A percentile compares a stretch with the other conserved stretches of the same genome.
These are phyloP conservation scores for Populus hybrid DNA, from an alignment of 441 rosid species.

Conservation along the genomic window DNA sequence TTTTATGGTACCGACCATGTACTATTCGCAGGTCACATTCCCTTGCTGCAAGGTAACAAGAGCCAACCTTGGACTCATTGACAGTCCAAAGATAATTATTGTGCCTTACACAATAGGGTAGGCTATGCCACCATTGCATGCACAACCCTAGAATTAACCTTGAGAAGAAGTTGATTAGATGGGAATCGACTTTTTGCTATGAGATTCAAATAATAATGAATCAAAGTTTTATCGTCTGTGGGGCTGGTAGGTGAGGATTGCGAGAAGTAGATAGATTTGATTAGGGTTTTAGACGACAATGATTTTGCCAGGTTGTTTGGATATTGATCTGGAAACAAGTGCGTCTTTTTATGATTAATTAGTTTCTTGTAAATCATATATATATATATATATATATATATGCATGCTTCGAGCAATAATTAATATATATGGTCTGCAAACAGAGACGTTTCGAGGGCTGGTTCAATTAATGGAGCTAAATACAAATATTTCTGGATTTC, in stretches of 20 bases:
- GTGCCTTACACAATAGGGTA: constrained; percentile 15
- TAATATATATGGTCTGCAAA: neutral
- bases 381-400: too few species aligned
- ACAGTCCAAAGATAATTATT: constrained; percentile 22
- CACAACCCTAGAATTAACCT: constrained; percentile 20
- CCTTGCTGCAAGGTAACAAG: constrained; percentile 2
- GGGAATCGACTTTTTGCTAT: constrained; percentile 1
- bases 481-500: neutral
- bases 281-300: constrained; percentile 39
- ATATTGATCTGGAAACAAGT: constrained; percentile 11
- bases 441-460: constrained; percentile 24
- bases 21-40: neutral
- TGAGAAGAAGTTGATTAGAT: constrained; percentile 31
- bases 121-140: neutral
- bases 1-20: constrained; percentile 11
- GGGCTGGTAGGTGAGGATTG: constrained; percentile 18
- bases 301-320: constrained; percentile 21
- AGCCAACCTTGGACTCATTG: constrained; percentile 10
- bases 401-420: constrained; percentile 5
- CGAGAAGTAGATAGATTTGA: constrained; percentile 17
- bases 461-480: constrained; percentile 26
- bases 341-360: constrained; percentile 5
- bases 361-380: neutral
- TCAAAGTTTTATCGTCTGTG: constrained; percentile 6
- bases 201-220: constrained; percentile 10